These are phyloP conservation scores for Musa itinerans DNA, from an alignment of 176 grass and related monocot genomes.

Conservation along the genomic window DNA sequence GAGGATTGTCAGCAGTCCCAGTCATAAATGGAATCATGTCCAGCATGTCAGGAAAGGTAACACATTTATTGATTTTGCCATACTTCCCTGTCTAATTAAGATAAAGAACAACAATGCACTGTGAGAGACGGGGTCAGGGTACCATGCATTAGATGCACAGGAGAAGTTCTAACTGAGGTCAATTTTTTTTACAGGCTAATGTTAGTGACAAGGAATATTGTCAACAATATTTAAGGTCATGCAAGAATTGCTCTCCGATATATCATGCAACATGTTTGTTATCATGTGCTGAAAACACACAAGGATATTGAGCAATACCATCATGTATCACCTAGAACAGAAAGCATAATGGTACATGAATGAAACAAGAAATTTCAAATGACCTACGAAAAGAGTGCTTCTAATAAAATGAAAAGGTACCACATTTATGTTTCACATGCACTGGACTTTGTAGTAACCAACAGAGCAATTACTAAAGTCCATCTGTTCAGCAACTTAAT, in stretches of 20 bases:
- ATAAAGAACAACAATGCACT: neutral
- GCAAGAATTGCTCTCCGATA: too few relatives aligned
- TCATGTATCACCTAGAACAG: too few relatives aligned
- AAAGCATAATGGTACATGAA: neutral
- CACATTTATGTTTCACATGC: neutral
- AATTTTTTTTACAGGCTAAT: too few relatives aligned
- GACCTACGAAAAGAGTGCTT: neutral
- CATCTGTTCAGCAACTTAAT: conserved; percentile 8
- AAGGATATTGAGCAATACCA: too few relatives aligned
- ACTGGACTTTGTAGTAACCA: neutral
- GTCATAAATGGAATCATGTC: conserved; percentile 96
- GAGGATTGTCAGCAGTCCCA: conserved; percentile 70
- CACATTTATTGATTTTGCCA: conserved; percentile 95
- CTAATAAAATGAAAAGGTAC: neutral
- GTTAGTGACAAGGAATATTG: too few relatives aligned
- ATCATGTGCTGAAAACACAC: too few relatives aligned
- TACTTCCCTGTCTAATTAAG: conserved; percentile 73
- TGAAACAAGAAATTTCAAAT: neutral
- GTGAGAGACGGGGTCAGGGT: too few relatives aligned
- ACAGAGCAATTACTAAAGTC: neutral
- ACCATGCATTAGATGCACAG: neutral
- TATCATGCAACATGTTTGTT: too few relatives aligned
- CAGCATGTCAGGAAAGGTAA: conserved; percentile 90
- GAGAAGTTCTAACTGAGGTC: too few relatives aligned
- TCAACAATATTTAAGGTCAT: too few relatives aligned